phyloP scores from a whole-genome alignment of 352 stramenopile genomes.

The Peronospora destructor region DNA sequence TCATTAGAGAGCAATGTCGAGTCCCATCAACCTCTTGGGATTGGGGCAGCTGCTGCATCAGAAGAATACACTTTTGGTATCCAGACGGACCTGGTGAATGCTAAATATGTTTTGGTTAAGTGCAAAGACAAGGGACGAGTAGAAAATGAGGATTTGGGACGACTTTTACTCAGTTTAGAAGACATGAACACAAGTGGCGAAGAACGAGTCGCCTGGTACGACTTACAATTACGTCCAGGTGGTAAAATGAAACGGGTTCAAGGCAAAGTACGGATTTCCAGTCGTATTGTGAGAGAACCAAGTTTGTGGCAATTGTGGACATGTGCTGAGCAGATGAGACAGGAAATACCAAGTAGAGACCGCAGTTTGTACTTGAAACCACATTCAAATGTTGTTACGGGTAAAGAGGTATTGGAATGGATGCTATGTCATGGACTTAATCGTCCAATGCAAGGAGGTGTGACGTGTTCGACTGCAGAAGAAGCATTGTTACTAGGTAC shows the following conservation, averaged over 20 bases:
- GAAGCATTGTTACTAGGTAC: constrained; percentile 73
- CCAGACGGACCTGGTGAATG: constrained; percentile 58
- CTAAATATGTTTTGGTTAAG: constrained; percentile 81
- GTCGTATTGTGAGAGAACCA: constrained; percentile 76
- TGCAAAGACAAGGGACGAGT: constrained; percentile 86
- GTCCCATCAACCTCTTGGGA: constrained; percentile 79
- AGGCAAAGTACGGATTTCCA: constrained; percentile 77
- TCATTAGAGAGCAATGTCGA: constrained; percentile 73
- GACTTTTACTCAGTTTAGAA: constrained; percentile 71
- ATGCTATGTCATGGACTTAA: constrained; percentile 83
- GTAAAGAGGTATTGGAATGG: constrained; percentile 76
- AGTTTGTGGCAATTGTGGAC: constrained; percentile 81
- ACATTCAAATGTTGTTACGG: constrained; percentile 70
- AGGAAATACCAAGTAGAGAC: constrained; percentile 61
- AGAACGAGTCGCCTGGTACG: constrained; percentile 80
- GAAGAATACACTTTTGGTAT: constrained; percentile 87
- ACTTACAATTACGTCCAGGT: constrained; percentile 71
- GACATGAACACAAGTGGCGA: constrained; percentile 80
- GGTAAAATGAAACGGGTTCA: constrained; percentile 83
- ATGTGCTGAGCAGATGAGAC: constrained; percentile 76
- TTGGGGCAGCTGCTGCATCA: constrained; percentile 66
- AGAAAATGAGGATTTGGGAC: constrained; percentile 73
- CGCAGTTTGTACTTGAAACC: constrained; percentile 81
- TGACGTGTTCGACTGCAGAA: constrained; percentile 80
- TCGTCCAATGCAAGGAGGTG: constrained; percentile 72